Percentiles rank a stretch among this genome's conserved stretches.
Evolutionary conservation across 257 asterid genomes (phyloP).

Genomic region (Solanum stenotomum): DNA sequence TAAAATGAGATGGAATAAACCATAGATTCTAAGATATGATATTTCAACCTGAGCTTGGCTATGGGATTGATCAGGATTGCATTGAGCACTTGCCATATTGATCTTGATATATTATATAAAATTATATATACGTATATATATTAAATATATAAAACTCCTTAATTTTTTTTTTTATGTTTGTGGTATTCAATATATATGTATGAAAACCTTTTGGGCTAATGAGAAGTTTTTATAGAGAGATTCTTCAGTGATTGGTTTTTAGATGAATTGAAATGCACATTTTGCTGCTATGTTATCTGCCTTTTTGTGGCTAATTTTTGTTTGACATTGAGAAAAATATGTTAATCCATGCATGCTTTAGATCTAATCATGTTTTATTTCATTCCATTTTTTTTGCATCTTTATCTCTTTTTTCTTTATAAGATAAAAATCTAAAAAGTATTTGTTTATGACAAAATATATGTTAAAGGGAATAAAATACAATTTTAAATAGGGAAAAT

Average conservation of each 20-base stretch:
- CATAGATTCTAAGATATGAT: not conserved
- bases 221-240: not conserved
- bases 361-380: not conserved
- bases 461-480: not conserved
- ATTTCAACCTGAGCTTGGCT: slow-evolving; percentile 5
- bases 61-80: slow-evolving; percentile 28
- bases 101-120: not conserved
- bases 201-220: not conserved
- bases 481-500: no score
- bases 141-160: not conserved
- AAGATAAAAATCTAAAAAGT: not conserved
- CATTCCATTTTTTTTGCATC: not conserved
- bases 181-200: not conserved
- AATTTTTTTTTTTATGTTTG: not conserved
- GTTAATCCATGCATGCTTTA: not conserved
- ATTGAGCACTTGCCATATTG: slow-evolving; percentile 34
- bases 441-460: not conserved
- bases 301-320: not conserved
- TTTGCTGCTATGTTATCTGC: not conserved
- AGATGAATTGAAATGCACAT: not conserved
- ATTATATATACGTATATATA: not conserved
- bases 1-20: not conserved
- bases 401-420: not conserved
- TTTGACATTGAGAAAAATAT: not conserved
- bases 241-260: not conserved